phyloP scores from a whole-genome alignment of 2,329 filamentous ascomycete species.

The Aspergillus fijiensis region DNA sequence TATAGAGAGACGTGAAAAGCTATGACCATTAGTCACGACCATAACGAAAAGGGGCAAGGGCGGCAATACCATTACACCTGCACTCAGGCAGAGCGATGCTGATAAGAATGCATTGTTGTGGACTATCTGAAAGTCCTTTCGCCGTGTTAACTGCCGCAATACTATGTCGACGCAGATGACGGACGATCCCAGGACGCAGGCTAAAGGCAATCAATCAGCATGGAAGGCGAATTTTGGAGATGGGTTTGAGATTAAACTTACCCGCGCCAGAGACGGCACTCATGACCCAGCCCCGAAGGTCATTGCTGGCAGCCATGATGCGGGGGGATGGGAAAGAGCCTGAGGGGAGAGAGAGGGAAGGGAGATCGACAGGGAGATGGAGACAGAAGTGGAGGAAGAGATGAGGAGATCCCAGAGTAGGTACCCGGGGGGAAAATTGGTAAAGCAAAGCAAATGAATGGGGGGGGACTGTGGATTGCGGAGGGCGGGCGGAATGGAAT shows the following conservation, averaged over 20 bases:
- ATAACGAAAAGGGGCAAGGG: not conserved
- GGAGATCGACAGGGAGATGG: constrained; percentile 3
- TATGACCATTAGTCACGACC: constrained; percentile 37
- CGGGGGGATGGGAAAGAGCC: constrained; percentile 12
- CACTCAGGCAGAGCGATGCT: constrained; percentile 84
- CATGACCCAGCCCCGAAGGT: constrained; percentile 93
- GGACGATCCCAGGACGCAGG: constrained; percentile 68
- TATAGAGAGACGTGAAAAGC: constrained; percentile 90
- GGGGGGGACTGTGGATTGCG: not conserved
- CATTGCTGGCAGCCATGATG: constrained; percentile 64
- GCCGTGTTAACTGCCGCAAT: constrained; percentile 69
- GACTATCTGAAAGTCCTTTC: constrained; percentile 78
- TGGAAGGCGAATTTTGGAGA: not conserved
- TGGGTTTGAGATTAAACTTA: constrained; percentile 34
- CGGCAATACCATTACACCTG: constrained; percentile 83
- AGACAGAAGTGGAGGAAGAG: not conserved
- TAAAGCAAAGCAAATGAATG: constrained; percentile 1
- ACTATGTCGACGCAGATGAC: constrained; percentile 86
- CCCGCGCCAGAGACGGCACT: constrained; percentile 75
- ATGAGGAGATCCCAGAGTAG: not conserved
- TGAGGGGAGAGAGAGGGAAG: not conserved
- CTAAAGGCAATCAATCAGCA: constrained; percentile 32
- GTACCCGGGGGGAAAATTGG: not conserved
- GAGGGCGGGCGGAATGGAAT: not conserved
- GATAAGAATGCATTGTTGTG: constrained; percentile 87